Conservation (phyloP, 108 stramenopile species). For the Fragilaria radians region DNA sequence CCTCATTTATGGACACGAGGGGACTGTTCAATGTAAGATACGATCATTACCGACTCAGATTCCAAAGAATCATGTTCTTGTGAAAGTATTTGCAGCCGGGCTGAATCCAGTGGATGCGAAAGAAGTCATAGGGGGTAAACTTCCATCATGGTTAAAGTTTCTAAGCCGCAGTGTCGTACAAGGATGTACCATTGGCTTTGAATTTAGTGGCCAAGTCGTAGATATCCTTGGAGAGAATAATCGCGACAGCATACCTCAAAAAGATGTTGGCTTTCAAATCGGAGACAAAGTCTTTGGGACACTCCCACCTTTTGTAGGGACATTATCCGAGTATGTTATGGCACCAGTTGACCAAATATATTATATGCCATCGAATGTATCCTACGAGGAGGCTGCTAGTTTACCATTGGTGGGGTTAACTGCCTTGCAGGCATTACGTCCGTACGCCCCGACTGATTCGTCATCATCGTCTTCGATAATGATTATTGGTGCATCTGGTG, state of each 20-base stretch:
- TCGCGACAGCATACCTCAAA: conserved; percentile 7
- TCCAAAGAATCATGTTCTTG: conserved; percentile 13
- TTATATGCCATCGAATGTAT: conserved; percentile 9
- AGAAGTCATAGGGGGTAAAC: conserved; percentile 49
- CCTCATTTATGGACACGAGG: neutral
- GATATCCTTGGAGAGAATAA: neutral
- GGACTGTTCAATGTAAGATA: neutral
- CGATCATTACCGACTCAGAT: neutral
- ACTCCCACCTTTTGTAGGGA: conserved; percentile 36
- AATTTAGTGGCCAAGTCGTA: conserved; percentile 29
- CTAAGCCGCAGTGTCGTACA: conserved; percentile 1
- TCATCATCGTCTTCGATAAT: conserved; percentile 13
- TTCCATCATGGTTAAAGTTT: conserved; percentile 22
- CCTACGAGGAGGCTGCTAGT: conserved; percentile 31
- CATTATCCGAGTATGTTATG: conserved; percentile 29
- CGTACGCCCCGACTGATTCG: conserved; percentile 4
- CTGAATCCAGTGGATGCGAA: conserved; percentile 64
- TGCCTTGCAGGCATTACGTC: conserved; percentile 39
- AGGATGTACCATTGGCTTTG: conserved; percentile 27
- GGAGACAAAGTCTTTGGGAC: conserved; percentile 36
- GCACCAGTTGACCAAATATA: conserved; percentile 37
- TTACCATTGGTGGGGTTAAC: conserved; percentile 50
- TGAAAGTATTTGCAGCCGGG: conserved; percentile 29
- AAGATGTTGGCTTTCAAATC: no score
- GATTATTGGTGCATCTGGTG: conserved; percentile 44